Evolutionary conservation across 148 eudicot genomes (phyloP).

Genomic region (Gaultheria prostrata): DNA sequence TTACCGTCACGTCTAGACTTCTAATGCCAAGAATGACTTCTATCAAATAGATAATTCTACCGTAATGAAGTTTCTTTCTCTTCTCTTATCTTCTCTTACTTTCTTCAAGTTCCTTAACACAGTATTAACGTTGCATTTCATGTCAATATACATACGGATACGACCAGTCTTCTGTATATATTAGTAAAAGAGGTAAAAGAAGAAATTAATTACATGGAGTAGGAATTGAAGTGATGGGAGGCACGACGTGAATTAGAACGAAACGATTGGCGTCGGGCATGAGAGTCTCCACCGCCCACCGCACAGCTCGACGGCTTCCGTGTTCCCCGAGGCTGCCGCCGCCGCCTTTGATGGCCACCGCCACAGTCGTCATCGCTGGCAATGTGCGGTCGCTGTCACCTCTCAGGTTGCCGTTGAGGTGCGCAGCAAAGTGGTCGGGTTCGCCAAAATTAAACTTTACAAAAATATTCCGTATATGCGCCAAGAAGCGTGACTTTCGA

Average conservation of each 20-base stretch:
- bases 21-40: background rate
- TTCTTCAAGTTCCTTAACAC: background rate
- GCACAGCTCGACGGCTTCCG: slow-evolving; percentile 70
- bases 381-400: background rate
- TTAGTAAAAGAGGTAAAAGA: background rate
- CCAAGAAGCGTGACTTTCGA: background rate
- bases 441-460: background rate
- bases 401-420: background rate
- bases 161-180: too few relatives aligned
- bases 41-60: background rate
- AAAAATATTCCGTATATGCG: background rate
- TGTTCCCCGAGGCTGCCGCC: slow-evolving; percentile 41
- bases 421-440: background rate
- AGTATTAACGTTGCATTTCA: background rate
- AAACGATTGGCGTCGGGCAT: slow-evolving; percentile 44
- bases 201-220: slow-evolving; percentile 45
- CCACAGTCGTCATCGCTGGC: slow-evolving; percentile 41
- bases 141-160: background rate
- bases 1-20: too few relatives aligned
- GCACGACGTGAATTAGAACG: slow-evolving; percentile 65
- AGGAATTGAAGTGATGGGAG: slow-evolving; percentile 56
- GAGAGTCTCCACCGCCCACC: slow-evolving; percentile 67
- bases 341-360: slow-evolving; percentile 63
- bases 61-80: background rate
- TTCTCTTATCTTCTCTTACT: background rate